Conservation (phyloP, 352 stramenopile genomes). For the Thalassiosira oceanica region DNA sequence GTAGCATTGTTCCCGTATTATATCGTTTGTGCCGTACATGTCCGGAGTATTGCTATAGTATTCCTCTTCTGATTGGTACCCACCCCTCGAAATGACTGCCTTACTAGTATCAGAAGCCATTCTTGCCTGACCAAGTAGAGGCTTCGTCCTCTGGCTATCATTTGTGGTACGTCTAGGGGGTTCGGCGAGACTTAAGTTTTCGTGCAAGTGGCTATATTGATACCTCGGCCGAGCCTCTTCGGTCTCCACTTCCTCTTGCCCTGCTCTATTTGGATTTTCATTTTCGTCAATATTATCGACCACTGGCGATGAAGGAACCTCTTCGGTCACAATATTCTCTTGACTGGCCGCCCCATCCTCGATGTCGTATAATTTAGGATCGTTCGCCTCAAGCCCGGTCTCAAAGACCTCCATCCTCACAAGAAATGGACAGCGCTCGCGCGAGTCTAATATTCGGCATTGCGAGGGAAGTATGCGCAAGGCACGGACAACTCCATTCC, state of each 20-base stretch:
- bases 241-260: not conserved
- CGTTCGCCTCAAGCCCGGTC: constrained; percentile 67
- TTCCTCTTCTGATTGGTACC: constrained; percentile 50
- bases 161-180: not conserved
- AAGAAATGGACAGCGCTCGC: constrained; percentile 74
- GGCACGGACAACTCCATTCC: constrained; percentile 60
- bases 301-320: not conserved
- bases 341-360: constrained; percentile 50
- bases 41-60: constrained; percentile 21
- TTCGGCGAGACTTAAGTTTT: too few species aligned
- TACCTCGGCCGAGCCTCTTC: too few species aligned
- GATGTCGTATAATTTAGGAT: constrained; percentile 68
- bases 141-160: too few species aligned
- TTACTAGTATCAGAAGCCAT: constrained; percentile 9
- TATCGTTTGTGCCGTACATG: constrained; percentile 46
- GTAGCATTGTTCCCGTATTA: constrained; percentile 64
- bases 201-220: too few species aligned
- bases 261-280: not conserved
- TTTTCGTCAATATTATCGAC: not conserved
- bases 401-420: constrained; percentile 76
- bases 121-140: too few species aligned
- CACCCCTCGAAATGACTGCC: constrained; percentile 49
- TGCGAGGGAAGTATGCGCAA: constrained; percentile 72
- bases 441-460: constrained; percentile 61
- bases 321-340: constrained; percentile 50